Evolutionary conservation across 148 eudicot species (phyloP).

Genomic region (Cornus controversa): DNA sequence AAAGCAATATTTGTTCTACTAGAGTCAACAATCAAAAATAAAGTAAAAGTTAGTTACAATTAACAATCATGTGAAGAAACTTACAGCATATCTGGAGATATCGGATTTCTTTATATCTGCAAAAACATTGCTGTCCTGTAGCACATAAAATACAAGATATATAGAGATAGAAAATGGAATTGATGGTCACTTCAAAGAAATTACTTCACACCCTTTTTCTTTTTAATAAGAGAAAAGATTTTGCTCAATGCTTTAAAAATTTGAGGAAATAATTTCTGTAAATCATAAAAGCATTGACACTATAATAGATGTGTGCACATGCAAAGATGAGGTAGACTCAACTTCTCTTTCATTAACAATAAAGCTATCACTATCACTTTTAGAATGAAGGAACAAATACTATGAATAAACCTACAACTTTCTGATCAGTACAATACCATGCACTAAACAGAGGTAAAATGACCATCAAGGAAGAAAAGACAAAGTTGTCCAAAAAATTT

Average conservation of each 20-base stretch:
- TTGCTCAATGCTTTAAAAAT: no score
- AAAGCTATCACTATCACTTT: not conserved
- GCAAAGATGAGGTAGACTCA: not conserved
- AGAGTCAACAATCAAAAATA: not conserved
- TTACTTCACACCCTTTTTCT: not conserved
- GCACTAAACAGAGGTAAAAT: constrained; percentile 6
- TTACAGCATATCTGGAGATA: constrained; percentile 69
- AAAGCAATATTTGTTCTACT: not conserved
- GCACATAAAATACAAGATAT: constrained; percentile 9
- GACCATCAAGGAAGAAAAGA: not conserved
- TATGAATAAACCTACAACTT: constrained; percentile 21
- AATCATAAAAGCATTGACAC: not conserved
- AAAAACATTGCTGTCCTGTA: constrained; percentile 46
- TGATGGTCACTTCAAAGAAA: not conserved
- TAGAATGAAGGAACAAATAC: not conserved
- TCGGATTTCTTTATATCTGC: constrained; percentile 49
- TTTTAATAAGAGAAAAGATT: no score
- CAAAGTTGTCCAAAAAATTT: not conserved
- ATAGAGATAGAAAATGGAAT: not conserved
- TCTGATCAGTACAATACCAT: constrained; percentile 19
- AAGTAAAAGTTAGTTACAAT: not conserved
- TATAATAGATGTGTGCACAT: not conserved
- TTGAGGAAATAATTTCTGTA: not conserved
- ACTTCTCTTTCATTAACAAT: not conserved
- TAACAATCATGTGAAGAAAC: constrained; percentile 43